Base-by-base conservation (phyloP, 495 filamentous ascomycete genomes). In the Evernia prunastri region DNA sequence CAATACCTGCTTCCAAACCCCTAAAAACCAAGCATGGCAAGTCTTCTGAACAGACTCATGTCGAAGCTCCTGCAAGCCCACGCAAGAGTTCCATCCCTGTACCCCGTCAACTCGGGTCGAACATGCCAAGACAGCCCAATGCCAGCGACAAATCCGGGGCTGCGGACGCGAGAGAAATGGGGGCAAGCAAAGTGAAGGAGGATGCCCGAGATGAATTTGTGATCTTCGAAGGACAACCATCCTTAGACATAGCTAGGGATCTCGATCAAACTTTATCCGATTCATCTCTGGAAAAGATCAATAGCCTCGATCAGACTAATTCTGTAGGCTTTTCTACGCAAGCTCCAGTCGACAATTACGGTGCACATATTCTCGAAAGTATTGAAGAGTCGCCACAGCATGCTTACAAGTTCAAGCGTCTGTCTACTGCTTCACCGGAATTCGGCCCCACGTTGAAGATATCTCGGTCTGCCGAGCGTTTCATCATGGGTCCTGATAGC, bases 391-490 rank as follows among this genome's bases (percentile, higher is more conserved):
- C 69, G 1, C 69, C 69, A n/a, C 61, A 66, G 56, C 60, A 65
- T 17, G 56, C 62, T 23, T 69, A 72, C 37, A 68, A 63, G 20
- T 20, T 69, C 33, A 69, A 65, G 40, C 71, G 69, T 23, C 58
- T 72, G 15, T 71, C 71, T 23, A 45, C 51, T 7, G 56, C 43
- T 40, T 31, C 66, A 5, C 70, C 65, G 6, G 59, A 59, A 9
- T 62, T 67, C 37, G 72, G 72, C 0, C 75, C 76, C 23, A 76
- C 51, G 18, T 65, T 78, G 10, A 72, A 61, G 37, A 74, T 78
- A 35, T 73, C 73, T 0, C 45, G 68, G 3, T 74, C 71, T n/a
- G 76, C 76, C 18, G 71, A 76, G 11, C 63, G 70, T 15, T 61
- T 76, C 6, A 76, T 77, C 27, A 75, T 75, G 70, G 75, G 75